Conservation (phyloP, 1,139 yeast species). For the Geotrichum restrictum region DNA sequence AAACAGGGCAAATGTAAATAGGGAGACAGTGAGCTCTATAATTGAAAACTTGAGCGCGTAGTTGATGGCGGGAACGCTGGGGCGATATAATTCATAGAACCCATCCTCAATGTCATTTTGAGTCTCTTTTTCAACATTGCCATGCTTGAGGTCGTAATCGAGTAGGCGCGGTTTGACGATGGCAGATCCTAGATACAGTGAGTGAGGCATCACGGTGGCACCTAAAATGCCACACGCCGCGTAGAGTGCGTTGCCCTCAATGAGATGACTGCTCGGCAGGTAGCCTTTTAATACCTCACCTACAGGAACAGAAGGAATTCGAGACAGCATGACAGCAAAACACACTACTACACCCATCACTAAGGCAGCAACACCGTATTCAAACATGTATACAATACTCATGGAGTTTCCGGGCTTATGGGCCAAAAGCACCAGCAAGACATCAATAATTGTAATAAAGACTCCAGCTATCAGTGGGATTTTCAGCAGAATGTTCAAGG, state of each 20-base stretch:
- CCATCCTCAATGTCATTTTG: slow-evolving; percentile 24
- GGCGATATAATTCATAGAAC: slow-evolving; percentile 46
- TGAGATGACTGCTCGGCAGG: slow-evolving; percentile 67
- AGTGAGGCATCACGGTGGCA: slow-evolving; percentile 98
- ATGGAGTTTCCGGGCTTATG: slow-evolving; percentile 86
- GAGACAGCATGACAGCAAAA: slow-evolving; percentile 71
- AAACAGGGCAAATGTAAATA: slow-evolving; percentile 76
- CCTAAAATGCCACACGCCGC: slow-evolving; percentile 88
- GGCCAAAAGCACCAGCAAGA: slow-evolving; percentile 76
- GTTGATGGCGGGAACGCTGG: slow-evolving; percentile 66
- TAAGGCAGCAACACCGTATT: slow-evolving; percentile 68
- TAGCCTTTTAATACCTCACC: slow-evolving; percentile 64
- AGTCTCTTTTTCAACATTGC: slow-evolving; percentile 42
- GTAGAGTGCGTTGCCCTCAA: slow-evolving; percentile 78
- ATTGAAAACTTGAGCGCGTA: slow-evolving; percentile 69
- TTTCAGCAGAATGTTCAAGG: slow-evolving; percentile 72
- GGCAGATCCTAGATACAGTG: slow-evolving; percentile 86
- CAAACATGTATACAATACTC: slow-evolving; percentile 73
- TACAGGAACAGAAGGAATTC: slow-evolving; percentile 50
- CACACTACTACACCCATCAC: slow-evolving; percentile 83
- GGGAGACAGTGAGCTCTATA: slow-evolving; percentile 68
- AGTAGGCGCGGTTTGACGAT: slow-evolving; percentile 83
- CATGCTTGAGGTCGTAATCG: slow-evolving; percentile 71
- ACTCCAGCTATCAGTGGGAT: slow-evolving; percentile 81
- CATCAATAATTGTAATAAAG: slow-evolving; percentile 76